phyloP scores from a whole-genome alignment of 768 basidiomycete genomes.

The Tremella yokohamensis region DNA sequence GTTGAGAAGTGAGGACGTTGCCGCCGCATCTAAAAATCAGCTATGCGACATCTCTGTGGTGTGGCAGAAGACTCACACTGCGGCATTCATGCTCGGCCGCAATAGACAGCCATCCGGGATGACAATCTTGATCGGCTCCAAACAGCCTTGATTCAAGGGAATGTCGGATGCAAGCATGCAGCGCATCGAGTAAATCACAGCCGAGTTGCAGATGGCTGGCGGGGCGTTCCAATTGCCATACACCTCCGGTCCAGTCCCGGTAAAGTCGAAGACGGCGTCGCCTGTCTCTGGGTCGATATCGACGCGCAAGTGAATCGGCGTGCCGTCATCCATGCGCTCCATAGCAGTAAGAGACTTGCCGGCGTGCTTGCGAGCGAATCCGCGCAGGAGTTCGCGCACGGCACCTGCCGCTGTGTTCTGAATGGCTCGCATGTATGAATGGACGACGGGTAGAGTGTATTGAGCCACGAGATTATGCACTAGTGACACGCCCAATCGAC shows the following conservation, averaged over 20 bases:
- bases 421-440: slow-evolving; percentile 86
- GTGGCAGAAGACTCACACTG: slow-evolving; percentile 26
- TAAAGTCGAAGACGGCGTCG: slow-evolving; percentile 81
- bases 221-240: slow-evolving; percentile 50
- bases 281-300: slow-evolving; percentile 71
- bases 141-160: slow-evolving; percentile 88
- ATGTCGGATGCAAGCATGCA: slow-evolving; percentile 57
- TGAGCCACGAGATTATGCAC: slow-evolving; percentile 85
- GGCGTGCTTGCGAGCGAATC: background rate
- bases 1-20: no score
- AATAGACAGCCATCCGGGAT: slow-evolving; percentile 39
- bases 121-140: slow-evolving; percentile 61
- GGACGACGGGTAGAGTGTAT: slow-evolving; percentile 78
- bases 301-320: slow-evolving; percentile 57
- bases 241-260: slow-evolving; percentile 51
- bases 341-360: slow-evolving; percentile 1
- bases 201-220: slow-evolving; percentile 29
- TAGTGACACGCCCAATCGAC: slow-evolving; percentile 68
- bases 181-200: slow-evolving; percentile 44
- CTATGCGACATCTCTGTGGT: slow-evolving; percentile 40
- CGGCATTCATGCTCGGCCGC: slow-evolving; percentile 32
- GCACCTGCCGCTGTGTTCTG: slow-evolving; percentile 51
- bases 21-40: no score
- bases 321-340: slow-evolving; percentile 59
- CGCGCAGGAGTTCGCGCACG: slow-evolving; percentile 15